Conservation (phyloP, 768 basidiomycete genomes). For the Boletus vermiculosoides region DNA sequence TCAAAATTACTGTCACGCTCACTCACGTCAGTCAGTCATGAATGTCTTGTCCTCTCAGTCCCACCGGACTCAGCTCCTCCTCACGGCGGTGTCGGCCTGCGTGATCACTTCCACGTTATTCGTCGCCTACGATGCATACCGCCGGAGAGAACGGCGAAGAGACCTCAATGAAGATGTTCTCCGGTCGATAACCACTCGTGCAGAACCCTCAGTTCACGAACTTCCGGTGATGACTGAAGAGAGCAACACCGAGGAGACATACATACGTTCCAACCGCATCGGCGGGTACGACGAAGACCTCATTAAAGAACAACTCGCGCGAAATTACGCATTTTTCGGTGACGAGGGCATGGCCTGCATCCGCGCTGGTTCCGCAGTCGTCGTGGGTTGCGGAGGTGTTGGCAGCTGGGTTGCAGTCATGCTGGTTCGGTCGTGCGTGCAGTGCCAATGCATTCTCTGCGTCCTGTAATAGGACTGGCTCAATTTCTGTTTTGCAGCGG, state of each 20-base stretch:
- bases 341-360: slow-evolving; percentile 84
- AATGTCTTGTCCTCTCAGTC: slow-evolving; percentile 36
- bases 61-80: slow-evolving; percentile 63
- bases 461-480: not conserved
- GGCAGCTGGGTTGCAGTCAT: slow-evolving; percentile 96
- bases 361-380: slow-evolving; percentile 70
- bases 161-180: slow-evolving; percentile 58
- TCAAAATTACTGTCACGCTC: not conserved
- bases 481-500: slow-evolving; percentile 45
- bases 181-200: slow-evolving; percentile 43
- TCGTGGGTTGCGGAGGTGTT: slow-evolving; percentile 96
- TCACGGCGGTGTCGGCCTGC: slow-evolving; percentile 65
- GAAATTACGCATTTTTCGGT: slow-evolving; percentile 94
- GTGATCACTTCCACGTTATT: slow-evolving; percentile 57
- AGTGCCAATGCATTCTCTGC: not conserved
- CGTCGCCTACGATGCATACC: slow-evolving; percentile 55
- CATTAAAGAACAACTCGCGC: slow-evolving; percentile 83
- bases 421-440: slow-evolving; percentile 82
- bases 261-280: slow-evolving; percentile 16
- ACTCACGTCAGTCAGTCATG: slow-evolving; percentile 16
- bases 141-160: slow-evolving; percentile 46
- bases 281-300: slow-evolving; percentile 72
- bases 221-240: slow-evolving; percentile 7
- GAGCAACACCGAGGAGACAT: slow-evolving; percentile 9
- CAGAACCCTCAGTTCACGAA: not conserved